These are phyloP conservation scores for Rutstroemia sp. DNA, from an alignment of 2,329 filamentous ascomycete genomes.

Conservation along the genomic window DNA sequence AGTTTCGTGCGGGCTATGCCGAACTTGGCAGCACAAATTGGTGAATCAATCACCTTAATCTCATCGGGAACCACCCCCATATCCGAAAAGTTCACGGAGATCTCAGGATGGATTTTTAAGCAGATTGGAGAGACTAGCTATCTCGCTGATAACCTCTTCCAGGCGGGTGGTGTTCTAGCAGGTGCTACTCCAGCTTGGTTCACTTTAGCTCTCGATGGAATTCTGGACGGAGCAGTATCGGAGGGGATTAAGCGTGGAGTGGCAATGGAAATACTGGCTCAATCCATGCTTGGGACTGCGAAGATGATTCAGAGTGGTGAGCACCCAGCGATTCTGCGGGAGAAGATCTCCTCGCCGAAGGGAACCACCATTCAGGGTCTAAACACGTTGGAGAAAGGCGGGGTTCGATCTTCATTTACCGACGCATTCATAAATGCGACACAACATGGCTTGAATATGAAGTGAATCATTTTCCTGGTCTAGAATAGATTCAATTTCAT, in stretches of 20 bases:
- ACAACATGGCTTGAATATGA: slow-evolving; percentile 7
- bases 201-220: slow-evolving; percentile 5
- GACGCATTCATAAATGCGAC: slow-evolving; percentile 5
- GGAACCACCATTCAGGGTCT: slow-evolving; percentile 8
- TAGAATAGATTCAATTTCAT: neutral
- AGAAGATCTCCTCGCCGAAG: slow-evolving; percentile 6
- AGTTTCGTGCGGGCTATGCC: slow-evolving; percentile 4
- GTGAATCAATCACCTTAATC: slow-evolving; percentile 4
- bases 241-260: slow-evolving; percentile 6
- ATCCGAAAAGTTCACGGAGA: neutral
- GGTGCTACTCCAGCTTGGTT: slow-evolving; percentile 9
- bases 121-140: slow-evolving; percentile 3
- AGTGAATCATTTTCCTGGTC: neutral
- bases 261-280: slow-evolving; percentile 3
- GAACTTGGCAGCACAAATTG: slow-evolving; percentile 7
- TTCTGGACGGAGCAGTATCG: slow-evolving; percentile 6
- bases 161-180: slow-evolving; percentile 5
- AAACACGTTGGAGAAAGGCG: slow-evolving; percentile 7
- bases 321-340: slow-evolving; percentile 7
- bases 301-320: slow-evolving; percentile 9
- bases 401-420: slow-evolving; percentile 6
- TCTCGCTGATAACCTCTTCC: slow-evolving; percentile 3
- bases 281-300: slow-evolving; percentile 7
- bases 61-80: slow-evolving; percentile 1
- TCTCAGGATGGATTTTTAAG: slow-evolving; percentile 6